Conservation (phyloP, 805 yeast species). For the Metschnikowia chrysomelidarum region DNA sequence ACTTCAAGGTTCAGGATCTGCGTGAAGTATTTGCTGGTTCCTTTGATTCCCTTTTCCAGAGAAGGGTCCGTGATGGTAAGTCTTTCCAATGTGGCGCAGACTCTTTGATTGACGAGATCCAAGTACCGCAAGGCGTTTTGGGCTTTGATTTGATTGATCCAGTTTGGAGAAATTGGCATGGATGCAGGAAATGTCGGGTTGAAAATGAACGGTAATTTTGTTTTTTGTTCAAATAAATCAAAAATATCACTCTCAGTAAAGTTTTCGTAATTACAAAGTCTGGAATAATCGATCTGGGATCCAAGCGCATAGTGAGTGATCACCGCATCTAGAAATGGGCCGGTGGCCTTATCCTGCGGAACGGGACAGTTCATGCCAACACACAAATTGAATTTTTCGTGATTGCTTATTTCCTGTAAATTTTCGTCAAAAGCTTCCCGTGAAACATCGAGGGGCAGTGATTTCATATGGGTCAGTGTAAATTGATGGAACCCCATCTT, state of each 20-base stretch:
- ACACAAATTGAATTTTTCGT: conserved; percentile 1
- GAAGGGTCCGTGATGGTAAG: conserved; percentile 15
- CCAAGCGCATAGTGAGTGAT: conserved; percentile 3
- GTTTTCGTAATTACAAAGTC: conserved; percentile 1
- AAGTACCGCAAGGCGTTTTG: conserved; percentile 1
- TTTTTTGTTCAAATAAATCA: conserved; percentile 10
- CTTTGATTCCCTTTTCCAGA: conserved; percentile 15
- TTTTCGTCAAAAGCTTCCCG: background rate
- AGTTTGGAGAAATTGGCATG: background rate
- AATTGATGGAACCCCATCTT: conserved; percentile 2
- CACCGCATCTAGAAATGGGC: conserved; percentile 2
- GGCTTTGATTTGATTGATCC: conserved; percentile 2
- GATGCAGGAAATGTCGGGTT: conserved; percentile 1
- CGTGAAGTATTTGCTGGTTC: conserved; percentile 31
- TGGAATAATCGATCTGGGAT: conserved; percentile 6
- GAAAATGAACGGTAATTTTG: background rate
- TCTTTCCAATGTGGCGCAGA: conserved; percentile 8
- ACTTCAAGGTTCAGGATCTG: conserved; percentile 14
- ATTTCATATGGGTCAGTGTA: conserved; percentile 5
- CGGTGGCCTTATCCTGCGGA: background rate
- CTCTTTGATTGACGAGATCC: conserved; percentile 1
- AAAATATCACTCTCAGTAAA: conserved; percentile 16
- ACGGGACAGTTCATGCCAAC: background rate
- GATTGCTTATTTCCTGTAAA: background rate
- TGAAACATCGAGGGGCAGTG: conserved; percentile 8